These are phyloP conservation scores for Diplosphaera chodatii DNA, from an alignment of 139 green algal genomes.

Conservation along the genomic window DNA sequence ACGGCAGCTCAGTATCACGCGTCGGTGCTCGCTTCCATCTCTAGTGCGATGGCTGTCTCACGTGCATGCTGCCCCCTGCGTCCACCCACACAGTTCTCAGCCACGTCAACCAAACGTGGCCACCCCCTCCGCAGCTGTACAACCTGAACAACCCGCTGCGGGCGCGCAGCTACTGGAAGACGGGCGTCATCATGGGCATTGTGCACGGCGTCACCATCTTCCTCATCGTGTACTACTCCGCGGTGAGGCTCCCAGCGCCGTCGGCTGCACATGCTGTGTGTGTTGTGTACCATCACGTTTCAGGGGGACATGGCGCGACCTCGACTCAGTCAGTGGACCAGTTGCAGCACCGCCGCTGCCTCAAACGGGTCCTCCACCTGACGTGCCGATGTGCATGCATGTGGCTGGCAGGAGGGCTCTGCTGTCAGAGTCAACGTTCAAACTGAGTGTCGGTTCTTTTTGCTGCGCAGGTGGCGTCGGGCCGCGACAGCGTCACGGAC, in stretches of 20 bases:
- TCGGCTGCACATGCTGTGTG: too few species aligned
- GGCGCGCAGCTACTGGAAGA: conserved; percentile 51
- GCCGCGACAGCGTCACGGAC: conserved; percentile 5
- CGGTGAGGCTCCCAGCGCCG: too few species aligned
- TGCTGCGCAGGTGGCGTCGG: neutral
- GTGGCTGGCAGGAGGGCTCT: neutral
- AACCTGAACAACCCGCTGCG: conserved; percentile 35
- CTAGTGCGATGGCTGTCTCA: too few species aligned
- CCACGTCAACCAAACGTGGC: too few species aligned
- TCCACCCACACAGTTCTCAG: neutral
- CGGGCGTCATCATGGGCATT: conserved; percentile 34
- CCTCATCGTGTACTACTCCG: conserved; percentile 52
- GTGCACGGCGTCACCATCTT: conserved; percentile 48
- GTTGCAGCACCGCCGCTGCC: too few species aligned
- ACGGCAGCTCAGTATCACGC: too few species aligned
- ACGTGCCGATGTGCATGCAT: too few species aligned
- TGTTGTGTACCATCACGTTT: too few species aligned
- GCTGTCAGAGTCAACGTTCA: neutral
- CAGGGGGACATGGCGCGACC: too few species aligned
- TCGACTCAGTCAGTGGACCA: too few species aligned
- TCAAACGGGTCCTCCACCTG: too few species aligned
- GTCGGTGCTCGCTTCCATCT: too few species aligned
- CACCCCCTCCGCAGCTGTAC: conserved; percentile 50
- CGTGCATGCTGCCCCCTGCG: neutral
- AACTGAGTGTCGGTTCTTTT: neutral